A percentile compares a stretch with the other conserved stretches of the same genome.
Evolutionary conservation across 768 basidiomycete species (phyloP).

Genomic region (Auriscalpium microsporum): DNA sequence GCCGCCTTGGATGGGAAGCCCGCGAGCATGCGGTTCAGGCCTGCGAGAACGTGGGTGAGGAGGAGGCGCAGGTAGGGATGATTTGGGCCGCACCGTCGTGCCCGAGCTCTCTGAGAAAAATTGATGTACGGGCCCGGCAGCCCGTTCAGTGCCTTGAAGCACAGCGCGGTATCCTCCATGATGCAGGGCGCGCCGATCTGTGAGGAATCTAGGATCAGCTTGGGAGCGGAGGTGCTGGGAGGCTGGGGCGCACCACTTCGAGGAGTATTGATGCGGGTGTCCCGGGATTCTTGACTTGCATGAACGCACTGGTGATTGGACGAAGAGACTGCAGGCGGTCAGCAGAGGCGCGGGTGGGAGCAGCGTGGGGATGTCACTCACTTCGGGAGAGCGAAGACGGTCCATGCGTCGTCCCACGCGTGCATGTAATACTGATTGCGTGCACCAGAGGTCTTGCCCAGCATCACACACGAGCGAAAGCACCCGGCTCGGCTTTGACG

Average conservation of each 20-base stretch:
- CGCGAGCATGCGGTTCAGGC: conserved; percentile 72
- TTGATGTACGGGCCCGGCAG: conserved; percentile 98
- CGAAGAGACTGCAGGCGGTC: too few species aligned
- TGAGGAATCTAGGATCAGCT: neutral
- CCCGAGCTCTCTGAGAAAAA: conserved; percentile 77
- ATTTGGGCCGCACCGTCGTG: conserved; percentile 54
- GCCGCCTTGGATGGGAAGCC: conserved; percentile 74
- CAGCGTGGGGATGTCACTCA: too few species aligned
- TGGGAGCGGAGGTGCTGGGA: neutral
- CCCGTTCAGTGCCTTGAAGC: conserved; percentile 81
- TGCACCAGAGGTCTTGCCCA: too few species aligned
- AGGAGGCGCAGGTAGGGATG: neutral
- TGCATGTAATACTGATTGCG: too few species aligned
- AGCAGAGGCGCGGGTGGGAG: too few species aligned
- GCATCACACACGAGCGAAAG: too few species aligned
- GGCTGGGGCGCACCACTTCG: conserved; percentile 50
- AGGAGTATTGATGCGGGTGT: too few species aligned
- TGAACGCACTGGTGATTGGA: too few species aligned
- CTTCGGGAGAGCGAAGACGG: too few species aligned
- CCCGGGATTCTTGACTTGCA: too few species aligned
- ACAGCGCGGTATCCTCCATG: conserved; percentile 93
- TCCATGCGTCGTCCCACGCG: too few species aligned
- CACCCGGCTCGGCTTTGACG: too few species aligned
- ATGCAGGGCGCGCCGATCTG: conserved; percentile 48
- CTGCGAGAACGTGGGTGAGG: conserved; percentile 24